A percentile compares a stretch with the other conserved stretches of the same genome.
Evolutionary conservation across 2,329 filamentous ascomycete genomes (phyloP).

Genomic region (Hyphodiscus sp.): DNA sequence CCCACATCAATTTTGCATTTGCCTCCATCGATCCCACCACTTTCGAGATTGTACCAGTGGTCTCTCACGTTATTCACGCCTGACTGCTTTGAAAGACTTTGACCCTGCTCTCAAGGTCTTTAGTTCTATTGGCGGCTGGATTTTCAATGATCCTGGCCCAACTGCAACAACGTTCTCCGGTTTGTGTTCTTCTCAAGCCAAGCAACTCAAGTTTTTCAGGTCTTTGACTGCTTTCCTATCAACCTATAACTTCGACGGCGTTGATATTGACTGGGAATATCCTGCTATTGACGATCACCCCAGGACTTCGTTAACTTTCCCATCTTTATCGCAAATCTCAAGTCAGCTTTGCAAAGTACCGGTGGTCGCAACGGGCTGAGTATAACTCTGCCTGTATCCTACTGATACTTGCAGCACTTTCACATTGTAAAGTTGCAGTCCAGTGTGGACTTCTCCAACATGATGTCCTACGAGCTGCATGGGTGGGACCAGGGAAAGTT

Average conservation of each 20-base stretch:
- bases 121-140: constrained; percentile 9
- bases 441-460: no score
- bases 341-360: no score
- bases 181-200: constrained; percentile 11
- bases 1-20: constrained; percentile 36
- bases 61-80: constrained; percentile 2
- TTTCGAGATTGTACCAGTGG: constrained; percentile 29
- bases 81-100: constrained; percentile 9
- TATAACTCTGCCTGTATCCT: no score
- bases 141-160: background rate
- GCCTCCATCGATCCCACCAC: constrained; percentile 11
- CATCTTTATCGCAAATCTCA: no score
- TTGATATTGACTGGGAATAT: constrained; percentile 33
- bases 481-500: no score
- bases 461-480: no score
- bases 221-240: constrained; percentile 35
- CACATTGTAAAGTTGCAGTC: no score
- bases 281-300: no score
- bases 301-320: no score
- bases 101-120: constrained; percentile 8
- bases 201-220: constrained; percentile 32
- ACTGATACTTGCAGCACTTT: no score
- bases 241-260: constrained; percentile 32
- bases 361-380: no score
- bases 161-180: background rate